A percentile compares a stretch with the other conserved stretches of the same genome.
Evolutionary conservation across 2,329 filamentous ascomycete genomes (phyloP).

Genomic region (Nectriaceae sp.): DNA sequence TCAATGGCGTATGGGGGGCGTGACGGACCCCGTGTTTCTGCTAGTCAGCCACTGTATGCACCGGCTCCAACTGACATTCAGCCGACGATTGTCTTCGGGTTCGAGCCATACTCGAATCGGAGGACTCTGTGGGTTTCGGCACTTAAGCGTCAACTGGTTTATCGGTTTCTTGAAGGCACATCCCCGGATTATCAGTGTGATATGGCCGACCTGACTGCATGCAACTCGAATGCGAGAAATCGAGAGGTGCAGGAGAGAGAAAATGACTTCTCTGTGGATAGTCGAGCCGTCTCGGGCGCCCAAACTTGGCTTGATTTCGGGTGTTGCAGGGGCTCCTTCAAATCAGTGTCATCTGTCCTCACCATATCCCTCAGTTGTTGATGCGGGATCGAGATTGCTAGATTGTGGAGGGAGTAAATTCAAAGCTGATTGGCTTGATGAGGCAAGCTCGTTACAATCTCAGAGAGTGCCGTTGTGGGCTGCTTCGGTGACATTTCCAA

Average conservation of each 20-base stretch:
- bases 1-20: conserved; percentile 5
- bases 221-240: conserved; percentile 24
- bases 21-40: conserved; percentile 18
- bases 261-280: no score
- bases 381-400: conserved; percentile 23
- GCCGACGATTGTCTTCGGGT: conserved; percentile 18
- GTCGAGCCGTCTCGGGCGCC: no score
- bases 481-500: background rate
- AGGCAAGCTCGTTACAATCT: conserved; percentile 20
- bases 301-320: no score
- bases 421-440: conserved; percentile 21
- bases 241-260: conserved; percentile 16
- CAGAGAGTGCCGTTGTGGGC: background rate
- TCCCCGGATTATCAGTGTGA: background rate
- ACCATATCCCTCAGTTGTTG: no score
- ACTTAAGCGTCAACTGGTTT: background rate
- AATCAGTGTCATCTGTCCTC: no score
- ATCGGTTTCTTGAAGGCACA: background rate
- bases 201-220: conserved; percentile 21
- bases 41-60: conserved; percentile 16
- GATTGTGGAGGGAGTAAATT: conserved; percentile 20
- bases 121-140: conserved; percentile 3
- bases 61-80: conserved; percentile 26
- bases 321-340: no score
- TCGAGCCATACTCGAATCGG: conserved; percentile 17